Conservation (phyloP, 345 rosid genomes). For the Reutealis trisperma region DNA sequence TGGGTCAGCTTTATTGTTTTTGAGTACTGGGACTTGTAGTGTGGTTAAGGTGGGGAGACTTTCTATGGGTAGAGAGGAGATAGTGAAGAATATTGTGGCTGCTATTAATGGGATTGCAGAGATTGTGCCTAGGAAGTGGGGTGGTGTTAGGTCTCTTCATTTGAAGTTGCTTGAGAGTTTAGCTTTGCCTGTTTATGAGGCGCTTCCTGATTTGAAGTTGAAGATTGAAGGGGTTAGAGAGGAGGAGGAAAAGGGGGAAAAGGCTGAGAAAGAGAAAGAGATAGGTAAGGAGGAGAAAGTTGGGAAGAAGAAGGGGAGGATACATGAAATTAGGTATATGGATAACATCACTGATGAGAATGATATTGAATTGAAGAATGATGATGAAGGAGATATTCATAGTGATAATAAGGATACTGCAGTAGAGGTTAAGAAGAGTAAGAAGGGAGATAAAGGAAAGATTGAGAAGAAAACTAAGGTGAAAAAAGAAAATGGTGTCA, state of each 20-base stretch:
- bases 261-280: conserved; percentile 10
- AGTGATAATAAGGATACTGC: conserved; percentile 9
- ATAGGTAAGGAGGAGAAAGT: conserved; percentile 13
- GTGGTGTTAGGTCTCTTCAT: conserved; percentile 65
- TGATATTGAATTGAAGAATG: conserved; percentile 27
- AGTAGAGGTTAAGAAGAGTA: conserved; percentile 28
- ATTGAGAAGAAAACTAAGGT: conserved; percentile 2
- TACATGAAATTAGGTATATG: conserved; percentile 78
- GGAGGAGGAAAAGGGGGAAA: conserved; percentile 17
- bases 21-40: conserved; percentile 70
- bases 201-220: conserved; percentile 64
- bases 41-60: conserved; percentile 66
- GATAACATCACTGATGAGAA: conserved; percentile 37
- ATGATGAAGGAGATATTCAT: conserved; percentile 35
- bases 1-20: conserved; percentile 58
- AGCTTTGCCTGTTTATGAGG: conserved; percentile 74
- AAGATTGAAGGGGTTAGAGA: conserved; percentile 49
- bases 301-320: conserved; percentile 65
- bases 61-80: conserved; percentile 47
- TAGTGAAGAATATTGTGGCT: conserved; percentile 56
- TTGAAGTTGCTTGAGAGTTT: conserved; percentile 68
- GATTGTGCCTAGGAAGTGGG: conserved; percentile 69
- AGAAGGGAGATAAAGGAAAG: conserved; percentile 22
- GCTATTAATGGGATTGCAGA: conserved; percentile 63
- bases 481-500: conserved; percentile 7